Percentiles rank a stretch among this genome's conserved stretches.
Conservation (phyloP, 2,329 filamentous ascomycete species). For the Talaromyces sp. region DNA sequence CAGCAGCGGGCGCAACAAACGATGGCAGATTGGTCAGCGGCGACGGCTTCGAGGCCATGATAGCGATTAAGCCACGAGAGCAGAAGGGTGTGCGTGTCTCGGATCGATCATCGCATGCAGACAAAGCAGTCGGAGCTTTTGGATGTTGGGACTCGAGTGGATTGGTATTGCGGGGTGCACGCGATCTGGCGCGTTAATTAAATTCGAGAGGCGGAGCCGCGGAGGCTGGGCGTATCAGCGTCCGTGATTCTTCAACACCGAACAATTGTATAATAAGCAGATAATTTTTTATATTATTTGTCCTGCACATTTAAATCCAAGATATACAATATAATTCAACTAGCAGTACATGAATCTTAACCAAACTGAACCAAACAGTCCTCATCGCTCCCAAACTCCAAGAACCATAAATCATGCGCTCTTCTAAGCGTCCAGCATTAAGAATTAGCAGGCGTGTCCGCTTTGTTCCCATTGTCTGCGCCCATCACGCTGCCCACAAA, state of each 20-base stretch:
- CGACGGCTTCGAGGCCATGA: slow-evolving; percentile 19
- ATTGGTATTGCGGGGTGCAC: background rate
- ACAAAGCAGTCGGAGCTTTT: background rate
- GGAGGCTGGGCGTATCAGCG: background rate
- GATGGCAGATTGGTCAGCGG: slow-evolving; percentile 15
- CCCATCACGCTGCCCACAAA: slow-evolving; percentile 70
- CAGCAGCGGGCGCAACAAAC: slow-evolving; percentile 12
- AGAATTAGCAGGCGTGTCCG: background rate
- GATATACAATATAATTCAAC: background rate
- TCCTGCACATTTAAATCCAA: no score
- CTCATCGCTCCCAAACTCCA: slow-evolving; percentile 3
- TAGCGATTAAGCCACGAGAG: slow-evolving; percentile 3
- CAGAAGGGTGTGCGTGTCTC: background rate
- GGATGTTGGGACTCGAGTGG: no score
- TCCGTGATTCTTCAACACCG: background rate
- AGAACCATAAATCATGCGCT: background rate
- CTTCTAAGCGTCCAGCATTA: background rate
- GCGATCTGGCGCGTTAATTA: background rate
- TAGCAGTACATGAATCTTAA: background rate
- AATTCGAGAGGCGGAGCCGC: background rate
- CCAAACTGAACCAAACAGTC: background rate
- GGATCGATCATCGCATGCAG: background rate
- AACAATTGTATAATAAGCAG: no score
- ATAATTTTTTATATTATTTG: no score
- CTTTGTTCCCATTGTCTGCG: slow-evolving; percentile 20